Base-by-base conservation (phyloP, 2,329 filamentous ascomycete genomes). In the Colletotrichum liriopes region DNA sequence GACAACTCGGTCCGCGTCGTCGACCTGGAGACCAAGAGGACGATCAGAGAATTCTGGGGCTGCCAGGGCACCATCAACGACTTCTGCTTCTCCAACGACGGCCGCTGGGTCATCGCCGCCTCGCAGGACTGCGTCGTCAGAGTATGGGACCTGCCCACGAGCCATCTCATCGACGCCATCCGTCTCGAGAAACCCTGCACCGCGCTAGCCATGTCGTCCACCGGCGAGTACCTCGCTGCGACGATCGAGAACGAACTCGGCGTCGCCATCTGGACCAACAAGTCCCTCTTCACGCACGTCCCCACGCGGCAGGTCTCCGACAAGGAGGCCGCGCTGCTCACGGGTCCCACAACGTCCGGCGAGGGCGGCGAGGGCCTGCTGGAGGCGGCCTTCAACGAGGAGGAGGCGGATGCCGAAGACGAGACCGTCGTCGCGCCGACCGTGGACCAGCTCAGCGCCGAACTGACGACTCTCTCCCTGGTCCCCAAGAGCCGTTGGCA, bases 261-360 rank as follows among this genome's bases (percentile, higher is more conserved):
- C 16, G 92, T 99, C n/a, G 92, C 94, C 76, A 90, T 99, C 59
- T 99, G 96, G 96, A 98, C 94, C 29, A 99, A 99, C 83, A 94
- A 94, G 78, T 93, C 93, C 0, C 86, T 98, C 1, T 99, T 98
- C 86, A 93, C 92, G 67, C 95, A 98, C 77, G 91, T 98, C 0
- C 92, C 95, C 0, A 97, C 95, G 1, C 88, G 93, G 26, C 94
- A 96, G 77, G 93, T 99, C 71, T 92, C 93, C 4, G 94, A 97
- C 74, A 88, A 90, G 66, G 91, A 94, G 58, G 90, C 97, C 54
- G 86, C 86, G 9, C 84, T 90, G 16, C 88, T 94, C 23, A 83
- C 87, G 6, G 89, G 88, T 2, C 95, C 95, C 0, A 95, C 93
- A 0, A 90, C 90, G 4, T 97, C 95, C 20, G 95, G 95, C 55